These are phyloP conservation scores for Protomyces macrosporus DNA, from an alignment of 1,139 yeast species.

Conservation along the genomic window DNA sequence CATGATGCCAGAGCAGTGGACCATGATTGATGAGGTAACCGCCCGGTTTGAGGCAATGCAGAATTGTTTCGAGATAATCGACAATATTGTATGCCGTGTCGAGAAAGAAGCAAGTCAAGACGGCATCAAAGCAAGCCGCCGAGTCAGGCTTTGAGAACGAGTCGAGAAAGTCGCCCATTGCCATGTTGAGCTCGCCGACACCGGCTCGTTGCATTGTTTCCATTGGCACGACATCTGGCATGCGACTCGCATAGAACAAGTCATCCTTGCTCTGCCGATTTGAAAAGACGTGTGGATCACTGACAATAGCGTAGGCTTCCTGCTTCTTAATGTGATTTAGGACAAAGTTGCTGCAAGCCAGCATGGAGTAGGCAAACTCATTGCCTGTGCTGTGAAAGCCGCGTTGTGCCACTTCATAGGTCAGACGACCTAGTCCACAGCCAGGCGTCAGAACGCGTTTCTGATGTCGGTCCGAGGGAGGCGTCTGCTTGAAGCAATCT, in stretches of 20 bases:
- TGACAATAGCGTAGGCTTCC: slow-evolving; percentile 59
- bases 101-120: slow-evolving; percentile 69
- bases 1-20: slow-evolving; percentile 82
- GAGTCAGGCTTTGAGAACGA: slow-evolving; percentile 49
- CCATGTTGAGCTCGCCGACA: slow-evolving; percentile 53
- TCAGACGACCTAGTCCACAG: slow-evolving; percentile 73
- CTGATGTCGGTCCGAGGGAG: slow-evolving; percentile 27
- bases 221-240: slow-evolving; percentile 44
- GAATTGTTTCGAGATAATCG: slow-evolving; percentile 59
- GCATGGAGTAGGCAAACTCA: slow-evolving; percentile 78
- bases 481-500: slow-evolving; percentile 43
- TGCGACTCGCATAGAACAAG: slow-evolving; percentile 50
- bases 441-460: slow-evolving; percentile 68
- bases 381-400: slow-evolving; percentile 77
- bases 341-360: slow-evolving; percentile 59
- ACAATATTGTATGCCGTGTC: slow-evolving; percentile 74
- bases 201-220: background rate
- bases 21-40: slow-evolving; percentile 83
- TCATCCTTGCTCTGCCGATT: slow-evolving; percentile 51
- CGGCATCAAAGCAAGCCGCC: slow-evolving; percentile 43
- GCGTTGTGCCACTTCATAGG: slow-evolving; percentile 56
- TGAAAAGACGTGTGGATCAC: slow-evolving; percentile 69
- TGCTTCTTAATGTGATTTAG: slow-evolving; percentile 52
- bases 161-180: slow-evolving; percentile 75
- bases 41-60: slow-evolving; percentile 48